Conservation (phyloP, 495 filamentous ascomycete genomes). For the Aspergillus bridgeri region DNA sequence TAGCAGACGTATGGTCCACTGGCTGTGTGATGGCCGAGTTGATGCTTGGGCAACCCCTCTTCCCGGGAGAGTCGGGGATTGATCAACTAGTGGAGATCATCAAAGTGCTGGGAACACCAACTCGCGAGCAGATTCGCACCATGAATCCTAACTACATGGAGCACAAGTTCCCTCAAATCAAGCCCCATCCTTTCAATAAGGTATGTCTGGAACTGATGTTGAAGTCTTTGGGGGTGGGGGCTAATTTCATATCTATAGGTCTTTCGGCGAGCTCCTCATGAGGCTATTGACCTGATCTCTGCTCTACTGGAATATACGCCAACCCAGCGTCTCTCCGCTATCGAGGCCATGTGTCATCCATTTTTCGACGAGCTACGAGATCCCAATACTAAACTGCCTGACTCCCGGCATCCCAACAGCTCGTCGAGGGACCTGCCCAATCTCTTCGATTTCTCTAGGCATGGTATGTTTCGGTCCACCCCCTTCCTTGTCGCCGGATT, state of each 20-base stretch:
- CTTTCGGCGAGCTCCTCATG: constrained; percentile 87
- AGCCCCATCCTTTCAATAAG: constrained; percentile 98
- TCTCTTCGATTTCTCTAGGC: constrained; percentile 89
- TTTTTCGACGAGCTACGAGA: constrained; percentile 98
- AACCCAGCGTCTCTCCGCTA: constrained; percentile 86
- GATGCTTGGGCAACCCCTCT: constrained; percentile 97
- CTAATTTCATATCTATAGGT: constrained; percentile 50
- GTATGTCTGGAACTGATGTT: constrained; percentile 34
- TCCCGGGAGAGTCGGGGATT: constrained; percentile 98
- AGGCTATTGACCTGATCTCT: constrained; percentile 94
- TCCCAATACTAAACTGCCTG: constrained; percentile 80
- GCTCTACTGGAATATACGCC: constrained; percentile 93
- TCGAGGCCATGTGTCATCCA: constrained; percentile 96
- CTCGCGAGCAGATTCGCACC: constrained; percentile 97
- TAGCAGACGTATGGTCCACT: constrained; percentile 96
- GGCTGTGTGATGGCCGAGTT: constrained; percentile 99
- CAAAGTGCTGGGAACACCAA: constrained; percentile 96
- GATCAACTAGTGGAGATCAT: constrained; percentile 99
- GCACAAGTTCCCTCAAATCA: constrained; percentile 99
- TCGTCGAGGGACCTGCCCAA: constrained; percentile 75
- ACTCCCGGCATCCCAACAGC: constrained; percentile 82
- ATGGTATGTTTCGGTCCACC: constrained; percentile 60
- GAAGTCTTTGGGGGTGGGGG: background rate
- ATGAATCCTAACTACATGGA: constrained; percentile 99
- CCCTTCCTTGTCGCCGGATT: too few relatives aligned